Base-by-base conservation (phyloP, 2,329 filamentous ascomycete species). In the Fusarium pilosicola region DNA sequence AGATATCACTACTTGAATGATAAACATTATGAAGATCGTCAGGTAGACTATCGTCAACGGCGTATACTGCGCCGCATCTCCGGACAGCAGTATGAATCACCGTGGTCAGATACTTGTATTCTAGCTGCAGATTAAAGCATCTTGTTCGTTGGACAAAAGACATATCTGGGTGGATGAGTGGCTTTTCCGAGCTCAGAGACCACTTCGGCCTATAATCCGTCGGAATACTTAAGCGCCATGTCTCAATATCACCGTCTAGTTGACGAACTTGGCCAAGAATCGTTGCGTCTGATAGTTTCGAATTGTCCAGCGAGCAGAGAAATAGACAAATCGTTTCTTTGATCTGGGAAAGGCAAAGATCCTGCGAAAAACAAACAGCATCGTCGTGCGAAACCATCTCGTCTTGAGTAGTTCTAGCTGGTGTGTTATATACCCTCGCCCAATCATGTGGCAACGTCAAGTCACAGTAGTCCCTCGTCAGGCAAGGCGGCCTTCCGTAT, bases 1-100 rank as follows among this genome's bases (percentile, higher is more conserved):
- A 65, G 3, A 65, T 20, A n/a, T 65, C 61, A 15, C 60, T 65
- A 1, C 63, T 65, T 3, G 61, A 65, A 20, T 65, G 61, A 39
- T 65, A 65, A 14, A 65, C 61, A 1, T 30, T 48, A 5, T 65
- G 61, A 1, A 65, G 44, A 15, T 48, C 61, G 1, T 65, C 34
- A 15, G 61, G 63, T 0, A 65, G 18, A 6, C 20, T 48, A 7
- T 57, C 48, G 0, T 36, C 17, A 0, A 34, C 18, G 1, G 41
- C 41, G 15, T 57, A 57, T 5, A 26, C 12, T 7, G 60, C 48
- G 1, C 63, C 63, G 1, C 63, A 65, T 56, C 61, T 46, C 18
- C 63, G 39, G 5, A 65, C 48, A 7, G 61, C 41, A 0, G 61
- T 48, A 18, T 65, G 63, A 0, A 65, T 65, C 4, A 65, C 28